Evolutionary conservation across 2,329 filamentous ascomycete species (phyloP).

Genomic region (Nothophoma quercina): DNA sequence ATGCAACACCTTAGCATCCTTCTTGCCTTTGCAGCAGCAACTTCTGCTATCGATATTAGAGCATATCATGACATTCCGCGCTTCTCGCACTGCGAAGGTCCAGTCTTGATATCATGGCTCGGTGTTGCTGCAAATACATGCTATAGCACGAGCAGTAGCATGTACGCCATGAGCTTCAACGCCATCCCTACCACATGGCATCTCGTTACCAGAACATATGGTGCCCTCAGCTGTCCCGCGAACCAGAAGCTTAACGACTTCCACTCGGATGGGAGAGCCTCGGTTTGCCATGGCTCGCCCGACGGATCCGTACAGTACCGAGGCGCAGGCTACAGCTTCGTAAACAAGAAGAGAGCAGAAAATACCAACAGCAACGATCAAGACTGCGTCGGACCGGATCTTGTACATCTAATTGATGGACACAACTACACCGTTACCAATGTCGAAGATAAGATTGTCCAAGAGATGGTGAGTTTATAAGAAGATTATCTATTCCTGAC

Average conservation of each 20-base stretch:
- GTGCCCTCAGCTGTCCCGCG: neutral
- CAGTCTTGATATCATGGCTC: neutral
- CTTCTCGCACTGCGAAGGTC: too few relatives aligned
- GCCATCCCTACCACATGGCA: neutral
- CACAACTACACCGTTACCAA: neutral
- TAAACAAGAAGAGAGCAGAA: neutral
- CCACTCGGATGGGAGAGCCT: neutral
- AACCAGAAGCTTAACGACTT: neutral
- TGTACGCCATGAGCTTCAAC: neutral
- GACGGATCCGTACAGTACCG: neutral
- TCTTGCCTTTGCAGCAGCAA: neutral
- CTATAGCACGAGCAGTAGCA: neutral
- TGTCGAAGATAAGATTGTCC: neutral
- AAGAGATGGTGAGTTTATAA: neutral
- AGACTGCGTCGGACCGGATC: neutral
- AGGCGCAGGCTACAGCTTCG: neutral
- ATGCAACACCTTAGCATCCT: neutral
- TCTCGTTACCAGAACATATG: neutral
- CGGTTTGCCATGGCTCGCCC: neutral
- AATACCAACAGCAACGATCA: neutral
- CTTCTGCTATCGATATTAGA: neutral
- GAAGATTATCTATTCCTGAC: neutral
- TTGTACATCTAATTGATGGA: neutral
- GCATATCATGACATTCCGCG: neutral
- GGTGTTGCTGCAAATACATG: neutral